A percentile compares a stretch with the other conserved stretches of the same genome.
phyloP scores from a whole-genome alignment of 1,284 basidiomycete genomes.

The Agroathelia rolfsii region DNA sequence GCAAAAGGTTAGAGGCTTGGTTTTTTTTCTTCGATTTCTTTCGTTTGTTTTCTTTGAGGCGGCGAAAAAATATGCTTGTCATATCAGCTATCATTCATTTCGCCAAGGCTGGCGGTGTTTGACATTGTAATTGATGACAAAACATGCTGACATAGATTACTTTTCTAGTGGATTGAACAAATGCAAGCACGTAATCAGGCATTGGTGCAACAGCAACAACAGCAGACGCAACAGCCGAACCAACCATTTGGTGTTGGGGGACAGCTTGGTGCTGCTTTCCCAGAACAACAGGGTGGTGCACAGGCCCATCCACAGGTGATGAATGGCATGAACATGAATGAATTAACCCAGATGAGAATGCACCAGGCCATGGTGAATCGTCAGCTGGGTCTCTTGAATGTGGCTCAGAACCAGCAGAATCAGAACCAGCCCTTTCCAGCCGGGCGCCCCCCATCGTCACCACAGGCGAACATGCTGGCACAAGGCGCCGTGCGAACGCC shows the following conservation, averaged over 20 bases:
- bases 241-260: slow-evolving; percentile 31
- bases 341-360: slow-evolving; percentile 22
- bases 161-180: no score
- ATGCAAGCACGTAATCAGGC: slow-evolving; percentile 21
- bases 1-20: no score
- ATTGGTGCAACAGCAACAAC: slow-evolving; percentile 23
- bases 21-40: no score
- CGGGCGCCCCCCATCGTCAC: slow-evolving; percentile 21
- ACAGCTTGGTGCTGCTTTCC: slow-evolving; percentile 19
- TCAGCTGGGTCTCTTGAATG: slow-evolving; percentile 38
- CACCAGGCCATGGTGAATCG: slow-evolving; percentile 22
- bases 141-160: no score
- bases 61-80: no score
- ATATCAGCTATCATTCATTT: no score
- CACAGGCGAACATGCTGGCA: slow-evolving; percentile 19
- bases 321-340: slow-evolving; percentile 21
- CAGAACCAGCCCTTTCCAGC: slow-evolving; percentile 29
- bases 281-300: slow-evolving; percentile 17
- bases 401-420: slow-evolving; percentile 37
- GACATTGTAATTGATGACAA: no score
- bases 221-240: slow-evolving; percentile 29
- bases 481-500: slow-evolving; percentile 27
- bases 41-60: no score
- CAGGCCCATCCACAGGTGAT: slow-evolving; percentile 28
- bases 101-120: no score